phyloP scores from a whole-genome alignment of 192 early-diverging fungal species.

The Coemansia sp. region DNA sequence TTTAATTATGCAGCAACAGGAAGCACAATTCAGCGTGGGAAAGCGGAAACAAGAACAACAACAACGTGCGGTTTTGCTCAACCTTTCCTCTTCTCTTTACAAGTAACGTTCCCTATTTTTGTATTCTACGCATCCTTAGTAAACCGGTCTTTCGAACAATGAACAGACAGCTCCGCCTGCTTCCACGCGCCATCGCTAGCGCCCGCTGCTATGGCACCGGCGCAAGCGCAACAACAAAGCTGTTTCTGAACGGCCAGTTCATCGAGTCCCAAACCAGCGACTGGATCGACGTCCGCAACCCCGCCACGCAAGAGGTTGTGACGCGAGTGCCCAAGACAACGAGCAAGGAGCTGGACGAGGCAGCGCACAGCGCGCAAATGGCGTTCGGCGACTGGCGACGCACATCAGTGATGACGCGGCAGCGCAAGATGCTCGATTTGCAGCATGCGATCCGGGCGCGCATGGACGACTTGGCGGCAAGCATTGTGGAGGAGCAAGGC shows the following conservation, averaged over 20 bases:
- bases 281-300: constrained; percentile 90
- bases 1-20: too few relatives aligned
- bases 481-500: constrained; percentile 88
- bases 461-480: constrained; percentile 77
- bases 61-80: too few relatives aligned
- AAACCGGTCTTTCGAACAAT: neutral
- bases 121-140: neutral
- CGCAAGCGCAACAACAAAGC: constrained; percentile 52
- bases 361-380: constrained; percentile 67
- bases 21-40: too few relatives aligned
- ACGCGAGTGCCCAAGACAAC: constrained; percentile 89
- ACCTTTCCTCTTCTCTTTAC: neutral
- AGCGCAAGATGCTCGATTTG: constrained; percentile 90
- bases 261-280: constrained; percentile 80
- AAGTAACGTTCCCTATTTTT: neutral
- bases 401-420: constrained; percentile 78
- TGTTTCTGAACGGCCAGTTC: constrained; percentile 93
- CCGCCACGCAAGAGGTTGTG: constrained; percentile 90
- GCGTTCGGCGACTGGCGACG: constrained; percentile 90
- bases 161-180: constrained; percentile 3
- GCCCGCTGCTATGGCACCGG: neutral
- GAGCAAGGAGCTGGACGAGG: constrained; percentile 75
- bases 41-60: too few relatives aligned
- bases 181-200: neutral
- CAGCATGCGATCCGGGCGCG: constrained; percentile 81